Percentiles rank a stretch among this genome's conserved stretches.
These are phyloP conservation scores for Rhizopogon roseolus DNA, from an alignment of 768 basidiomycete species.

Conservation along the genomic window DNA sequence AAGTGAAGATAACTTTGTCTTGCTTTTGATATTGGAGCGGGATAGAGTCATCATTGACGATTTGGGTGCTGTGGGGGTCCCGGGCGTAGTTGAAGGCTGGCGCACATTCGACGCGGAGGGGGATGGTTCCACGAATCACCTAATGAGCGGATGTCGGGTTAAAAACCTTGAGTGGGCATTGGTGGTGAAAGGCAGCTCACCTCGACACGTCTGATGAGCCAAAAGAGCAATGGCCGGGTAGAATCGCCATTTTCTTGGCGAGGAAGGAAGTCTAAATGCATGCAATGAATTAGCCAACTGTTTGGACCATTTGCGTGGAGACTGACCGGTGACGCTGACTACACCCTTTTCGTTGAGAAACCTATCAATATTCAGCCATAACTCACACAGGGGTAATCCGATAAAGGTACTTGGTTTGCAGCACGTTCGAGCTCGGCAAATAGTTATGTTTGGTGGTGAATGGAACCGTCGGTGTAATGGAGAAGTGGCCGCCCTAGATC, in stretches of 20 bases:
- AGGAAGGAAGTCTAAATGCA: slow-evolving; percentile 66
- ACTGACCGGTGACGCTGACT: slow-evolving; percentile 69
- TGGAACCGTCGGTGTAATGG: slow-evolving; percentile 66
- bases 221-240: slow-evolving; percentile 67
- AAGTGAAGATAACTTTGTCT: slow-evolving; percentile 60
- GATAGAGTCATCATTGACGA: slow-evolving; percentile 46
- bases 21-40: slow-evolving; percentile 28
- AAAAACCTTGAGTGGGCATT: background rate
- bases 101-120: slow-evolving; percentile 83
- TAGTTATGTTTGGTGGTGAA: slow-evolving; percentile 81
- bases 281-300: slow-evolving; percentile 1
- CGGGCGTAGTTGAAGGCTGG: slow-evolving; percentile 97
- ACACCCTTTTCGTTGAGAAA: slow-evolving; percentile 90
- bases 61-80: slow-evolving; percentile 59
- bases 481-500: slow-evolving; percentile 81
- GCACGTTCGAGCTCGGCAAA: slow-evolving; percentile 75
- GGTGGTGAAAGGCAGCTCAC: slow-evolving; percentile 21
- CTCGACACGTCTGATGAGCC: slow-evolving; percentile 83
- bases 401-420: slow-evolving; percentile 67
- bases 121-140: slow-evolving; percentile 79
- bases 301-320: background rate
- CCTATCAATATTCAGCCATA: slow-evolving; percentile 18
- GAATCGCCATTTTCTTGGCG: slow-evolving; percentile 40
- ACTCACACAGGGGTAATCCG: background rate
- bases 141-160: slow-evolving; percentile 19